These are phyloP conservation scores for Myriosclerotinia duriaeana DNA, from an alignment of 2,329 filamentous ascomycete species.

Conservation along the genomic window DNA sequence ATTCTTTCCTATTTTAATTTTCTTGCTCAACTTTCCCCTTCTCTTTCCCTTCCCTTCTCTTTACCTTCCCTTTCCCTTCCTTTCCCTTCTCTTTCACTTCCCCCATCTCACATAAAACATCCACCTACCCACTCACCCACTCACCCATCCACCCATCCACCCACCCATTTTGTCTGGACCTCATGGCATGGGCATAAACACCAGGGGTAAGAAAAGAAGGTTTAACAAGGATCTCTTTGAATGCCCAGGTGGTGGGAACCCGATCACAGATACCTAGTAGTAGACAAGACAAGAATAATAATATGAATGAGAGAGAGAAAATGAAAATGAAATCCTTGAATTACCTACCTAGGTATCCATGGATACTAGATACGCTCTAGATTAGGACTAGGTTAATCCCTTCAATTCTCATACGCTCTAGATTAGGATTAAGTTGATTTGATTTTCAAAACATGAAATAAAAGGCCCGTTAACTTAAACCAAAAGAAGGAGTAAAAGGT, in stretches of 20 bases:
- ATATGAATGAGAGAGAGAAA: too few relatives aligned
- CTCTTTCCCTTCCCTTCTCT: too few relatives aligned
- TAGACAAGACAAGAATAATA: too few relatives aligned
- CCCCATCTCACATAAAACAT: too few relatives aligned
- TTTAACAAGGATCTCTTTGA: not conserved
- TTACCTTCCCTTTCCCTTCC: too few relatives aligned
- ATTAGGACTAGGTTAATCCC: not conserved
- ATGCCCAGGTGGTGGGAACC: not conserved
- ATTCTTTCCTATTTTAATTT: too few relatives aligned
- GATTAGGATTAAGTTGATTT: not conserved
- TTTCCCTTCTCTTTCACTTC: too few relatives aligned
- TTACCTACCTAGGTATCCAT: too few relatives aligned
- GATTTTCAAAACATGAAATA: accelerated
- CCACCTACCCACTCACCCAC: too few relatives aligned
- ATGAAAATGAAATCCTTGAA: too few relatives aligned
- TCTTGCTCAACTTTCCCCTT: too few relatives aligned
- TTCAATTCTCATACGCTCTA: not conserved
- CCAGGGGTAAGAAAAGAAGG: conserved; percentile 1
- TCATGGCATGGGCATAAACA: not conserved
- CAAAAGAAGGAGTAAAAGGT: not conserved
- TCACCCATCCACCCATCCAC: not conserved
- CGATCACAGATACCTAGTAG: too few relatives aligned
- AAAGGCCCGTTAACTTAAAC: not conserved
- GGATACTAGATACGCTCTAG: not conserved
- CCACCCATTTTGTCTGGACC: conserved; percentile 12